Evolutionary conservation across 108 stramenopile species (phyloP).

Genomic region (Licmophora abbreviata): DNA sequence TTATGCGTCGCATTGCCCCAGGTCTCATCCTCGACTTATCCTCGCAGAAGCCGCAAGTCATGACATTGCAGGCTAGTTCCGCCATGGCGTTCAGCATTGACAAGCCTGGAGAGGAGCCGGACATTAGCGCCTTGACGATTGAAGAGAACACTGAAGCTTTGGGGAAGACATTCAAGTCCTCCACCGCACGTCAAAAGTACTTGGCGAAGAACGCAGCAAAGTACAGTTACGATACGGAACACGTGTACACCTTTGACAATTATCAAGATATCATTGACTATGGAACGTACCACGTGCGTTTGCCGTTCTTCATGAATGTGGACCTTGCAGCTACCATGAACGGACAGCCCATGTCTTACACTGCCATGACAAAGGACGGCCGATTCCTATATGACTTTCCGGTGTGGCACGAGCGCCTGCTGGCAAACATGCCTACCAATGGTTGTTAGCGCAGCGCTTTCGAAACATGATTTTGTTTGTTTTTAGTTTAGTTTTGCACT

Average conservation of each 20-base stretch:
- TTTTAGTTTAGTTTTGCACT: too few species aligned
- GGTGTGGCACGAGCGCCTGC: conserved; percentile 3
- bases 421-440: too few species aligned
- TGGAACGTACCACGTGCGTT: conserved; percentile 4
- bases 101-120: conserved; percentile 12
- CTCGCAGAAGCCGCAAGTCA: conserved; percentile 8
- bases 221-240: conserved; percentile 3
- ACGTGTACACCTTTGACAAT: conserved; percentile 14
- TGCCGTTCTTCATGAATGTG: not conserved
- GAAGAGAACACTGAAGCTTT: not conserved
- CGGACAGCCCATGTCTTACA: not conserved
- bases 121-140: conserved; percentile 3
- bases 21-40: conserved; percentile 11
- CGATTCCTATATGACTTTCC: not conserved
- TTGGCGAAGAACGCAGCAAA: conserved; percentile 12
- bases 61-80: conserved; percentile 7
- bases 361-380: not conserved
- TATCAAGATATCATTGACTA: conserved; percentile 16
- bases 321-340: not conserved
- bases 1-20: conserved; percentile 10
- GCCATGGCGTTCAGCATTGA: conserved; percentile 12
- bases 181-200: not conserved
- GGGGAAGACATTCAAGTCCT: not conserved
- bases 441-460: too few species aligned
- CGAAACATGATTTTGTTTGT: too few species aligned